Evolutionary conservation across 352 stramenopile genomes (phyloP), one percentile per base, ranked within the genome.

Genomic region (Saprolegnia parasitica): DNA sequence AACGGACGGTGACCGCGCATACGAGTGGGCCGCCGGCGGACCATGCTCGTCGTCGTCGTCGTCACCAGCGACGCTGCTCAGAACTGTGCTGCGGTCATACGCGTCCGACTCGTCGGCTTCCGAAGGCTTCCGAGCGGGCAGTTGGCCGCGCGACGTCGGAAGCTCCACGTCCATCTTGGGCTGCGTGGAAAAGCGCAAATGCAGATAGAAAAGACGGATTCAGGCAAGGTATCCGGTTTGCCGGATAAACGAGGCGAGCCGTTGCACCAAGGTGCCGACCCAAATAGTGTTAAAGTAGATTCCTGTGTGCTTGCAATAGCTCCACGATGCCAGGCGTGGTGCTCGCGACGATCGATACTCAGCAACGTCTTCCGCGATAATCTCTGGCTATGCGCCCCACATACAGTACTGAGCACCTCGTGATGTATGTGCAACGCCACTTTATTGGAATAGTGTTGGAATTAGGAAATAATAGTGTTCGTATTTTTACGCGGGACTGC

Each of bases 111-210:
- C 52, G 24, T 68, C 50, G 5, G 26, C 24, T 39, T 65, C 56
- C 9, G 56, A 65, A 23, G 49, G 11, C 45, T 67, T 67, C 40
- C 54, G 47, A 4, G 47, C 58, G 35, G 63, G 63, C 24, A 70
- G 23, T n/a, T 70, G 63, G 15, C 63, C 63, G 20, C 63, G 63
- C 20, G 63, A 58, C 11, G 45, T 70, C 13, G 63, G 63, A 21
- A 70, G 20, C 24, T 61, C 45, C n/a, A 70, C 32, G 63, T 70
- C 63, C 63, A 70, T 70, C 46, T 10, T 65, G 4, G 56, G 21
- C 16, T 26, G 39, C 13, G 52, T 60, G 35, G 13, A 60, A 60
- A 60, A 21, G 52, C 35, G 35, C 52, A 60, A 60, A 60, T 55
- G 24, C 47, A 35, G 29, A 35, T 35, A 35, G 29, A n/a, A 49